These are phyloP conservation scores for Umbelopsis isabellina DNA, from an alignment of 192 early-diverging fungal species.

Conservation along the genomic window DNA sequence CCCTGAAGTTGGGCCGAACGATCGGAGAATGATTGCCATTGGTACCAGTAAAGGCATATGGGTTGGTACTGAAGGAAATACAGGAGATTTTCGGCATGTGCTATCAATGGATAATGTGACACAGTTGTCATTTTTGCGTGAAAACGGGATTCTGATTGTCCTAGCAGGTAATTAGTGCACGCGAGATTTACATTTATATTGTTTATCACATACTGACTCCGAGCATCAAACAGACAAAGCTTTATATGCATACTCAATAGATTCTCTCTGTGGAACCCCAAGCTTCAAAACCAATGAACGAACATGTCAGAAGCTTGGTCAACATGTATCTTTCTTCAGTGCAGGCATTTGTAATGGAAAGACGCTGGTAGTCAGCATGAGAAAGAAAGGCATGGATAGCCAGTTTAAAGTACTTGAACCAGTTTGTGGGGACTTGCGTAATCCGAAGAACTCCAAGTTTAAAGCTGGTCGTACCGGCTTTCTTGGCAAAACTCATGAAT, in stretches of 20 bases:
- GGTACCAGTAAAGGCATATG: conserved; percentile 89
- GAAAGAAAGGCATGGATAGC: conserved; percentile 35
- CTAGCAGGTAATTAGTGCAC: conserved; percentile 54
- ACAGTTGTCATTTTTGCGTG: conserved; percentile 84
- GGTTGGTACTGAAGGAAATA: conserved; percentile 24
- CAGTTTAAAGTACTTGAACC: conserved; percentile 38
- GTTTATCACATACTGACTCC: background rate
- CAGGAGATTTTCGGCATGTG: conserved; percentile 49
- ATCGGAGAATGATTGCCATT: conserved; percentile 70
- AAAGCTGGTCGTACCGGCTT: conserved; percentile 17
- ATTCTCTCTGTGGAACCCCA: conserved; percentile 48
- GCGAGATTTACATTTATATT: background rate
- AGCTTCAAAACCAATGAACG: conserved; percentile 51
- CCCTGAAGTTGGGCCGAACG: conserved; percentile 32
- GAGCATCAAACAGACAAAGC: conserved; percentile 50
- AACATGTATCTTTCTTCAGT: conserved; percentile 72
- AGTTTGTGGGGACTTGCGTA: conserved; percentile 32
- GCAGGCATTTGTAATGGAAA: conserved; percentile 62
- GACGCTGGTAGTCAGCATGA: conserved; percentile 55
- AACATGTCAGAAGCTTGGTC: conserved; percentile 44
- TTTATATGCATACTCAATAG: conserved; percentile 73
- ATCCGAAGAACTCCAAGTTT: conserved; percentile 28
- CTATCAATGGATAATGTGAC: conserved; percentile 56
- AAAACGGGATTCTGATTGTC: conserved; percentile 79
- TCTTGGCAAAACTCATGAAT: conserved; percentile 25